Evolutionary conservation across 1,139 yeast genomes (phyloP).

Genomic region (Scheffersomyces illinoinensis): DNA sequence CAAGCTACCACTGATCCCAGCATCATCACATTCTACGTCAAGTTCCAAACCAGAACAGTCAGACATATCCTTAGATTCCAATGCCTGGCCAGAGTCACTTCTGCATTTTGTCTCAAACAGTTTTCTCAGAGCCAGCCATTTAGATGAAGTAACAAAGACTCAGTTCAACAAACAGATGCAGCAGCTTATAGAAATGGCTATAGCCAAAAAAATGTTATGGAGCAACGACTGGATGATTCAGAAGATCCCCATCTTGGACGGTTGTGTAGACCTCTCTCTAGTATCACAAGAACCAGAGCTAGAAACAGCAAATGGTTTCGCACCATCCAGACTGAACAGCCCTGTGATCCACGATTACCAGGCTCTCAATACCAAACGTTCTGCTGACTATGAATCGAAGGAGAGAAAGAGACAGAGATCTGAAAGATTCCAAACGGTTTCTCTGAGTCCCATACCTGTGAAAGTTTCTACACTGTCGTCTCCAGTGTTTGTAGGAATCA

Average conservation of each 20-base stretch:
- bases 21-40: neutral
- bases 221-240: constrained; percentile 62
- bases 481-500: constrained; percentile 59
- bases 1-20: neutral
- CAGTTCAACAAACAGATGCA: constrained; percentile 49
- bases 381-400: constrained; percentile 30
- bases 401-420: constrained; percentile 47
- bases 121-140: constrained; percentile 33
- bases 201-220: constrained; percentile 45
- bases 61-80: neutral
- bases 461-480: constrained; percentile 1
- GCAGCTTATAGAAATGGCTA: constrained; percentile 49
- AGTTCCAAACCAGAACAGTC: neutral
- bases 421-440: constrained; percentile 49
- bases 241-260: constrained; percentile 52
- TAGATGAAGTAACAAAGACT: constrained; percentile 24
- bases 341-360: constrained; percentile 1
- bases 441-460: constrained; percentile 3
- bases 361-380: constrained; percentile 3
- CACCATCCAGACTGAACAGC: neutral
- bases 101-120: constrained; percentile 49
- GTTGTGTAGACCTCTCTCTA: constrained; percentile 5
- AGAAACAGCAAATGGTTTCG: constrained; percentile 4
- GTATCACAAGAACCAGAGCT: neutral
- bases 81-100: constrained; percentile 47